Conservation (phyloP, 495 filamentous ascomycete genomes). For the Glutinoglossum americanum region DNA sequence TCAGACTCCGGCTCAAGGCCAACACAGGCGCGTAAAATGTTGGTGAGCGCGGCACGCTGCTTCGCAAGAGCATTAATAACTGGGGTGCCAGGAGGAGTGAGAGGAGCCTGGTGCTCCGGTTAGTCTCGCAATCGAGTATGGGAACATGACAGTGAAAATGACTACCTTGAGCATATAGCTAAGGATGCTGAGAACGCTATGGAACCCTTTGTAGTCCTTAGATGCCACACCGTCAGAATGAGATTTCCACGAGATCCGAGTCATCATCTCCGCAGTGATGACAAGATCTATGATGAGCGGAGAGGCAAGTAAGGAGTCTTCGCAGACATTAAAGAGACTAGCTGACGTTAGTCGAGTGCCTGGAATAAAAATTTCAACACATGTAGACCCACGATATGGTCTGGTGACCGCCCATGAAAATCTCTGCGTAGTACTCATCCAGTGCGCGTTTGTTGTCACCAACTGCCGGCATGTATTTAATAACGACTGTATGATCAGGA, state of each 20-base stretch:
- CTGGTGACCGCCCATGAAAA: slow-evolving; percentile 97
- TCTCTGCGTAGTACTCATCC: slow-evolving; percentile 98
- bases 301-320: slow-evolving; percentile 93
- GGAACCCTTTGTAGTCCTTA: slow-evolving; percentile 76
- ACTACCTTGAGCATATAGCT: slow-evolving; percentile 93
- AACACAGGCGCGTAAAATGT: slow-evolving; percentile 97
- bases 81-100: slow-evolving; percentile 87
- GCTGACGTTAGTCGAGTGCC: background rate
- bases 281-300: slow-evolving; percentile 95
- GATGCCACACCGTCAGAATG: slow-evolving; percentile 25
- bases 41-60: slow-evolving; percentile 83
- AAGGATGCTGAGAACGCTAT: slow-evolving; percentile 90
- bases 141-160: background rate
- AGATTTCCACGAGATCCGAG: slow-evolving; percentile 79
- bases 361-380: background rate
- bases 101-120: slow-evolving; percentile 33
- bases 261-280: slow-evolving; percentile 89
- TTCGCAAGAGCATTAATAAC: slow-evolving; percentile 93
- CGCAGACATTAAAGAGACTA: slow-evolving; percentile 94
- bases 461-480: slow-evolving; percentile 90
- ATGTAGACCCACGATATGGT: slow-evolving; percentile 47
- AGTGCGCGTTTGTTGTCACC: slow-evolving; percentile 98
- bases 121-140: slow-evolving; percentile 3
- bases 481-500: slow-evolving; percentile 25
- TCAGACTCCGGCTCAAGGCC: slow-evolving; percentile 95